Evolutionary conservation across 2,329 filamentous ascomycete species (phyloP).

Genomic region (Cercospora brassicicola): DNA sequence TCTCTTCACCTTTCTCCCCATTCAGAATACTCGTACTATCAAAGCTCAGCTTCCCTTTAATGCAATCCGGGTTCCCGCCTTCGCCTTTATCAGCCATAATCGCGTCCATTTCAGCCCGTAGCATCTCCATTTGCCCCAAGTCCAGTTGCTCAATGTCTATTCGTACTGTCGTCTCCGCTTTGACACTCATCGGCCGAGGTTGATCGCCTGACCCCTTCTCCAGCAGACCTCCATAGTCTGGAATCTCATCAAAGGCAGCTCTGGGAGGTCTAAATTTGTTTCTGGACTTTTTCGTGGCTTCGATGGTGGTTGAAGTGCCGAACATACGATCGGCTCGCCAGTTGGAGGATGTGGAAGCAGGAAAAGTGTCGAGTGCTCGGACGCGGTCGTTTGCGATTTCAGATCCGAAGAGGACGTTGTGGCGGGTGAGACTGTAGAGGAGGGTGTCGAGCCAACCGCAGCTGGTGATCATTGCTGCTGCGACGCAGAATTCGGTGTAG

Average conservation of each 20-base stretch:
- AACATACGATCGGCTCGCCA: background rate
- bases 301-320: background rate
- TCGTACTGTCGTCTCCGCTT: background rate
- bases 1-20: background rate
- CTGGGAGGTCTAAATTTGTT: background rate
- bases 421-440: background rate
- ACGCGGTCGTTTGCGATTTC: background rate
- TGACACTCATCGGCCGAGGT: background rate
- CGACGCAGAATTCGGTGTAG: conserved; percentile 49
- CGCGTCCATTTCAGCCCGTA: background rate
- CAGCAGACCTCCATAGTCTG: background rate
- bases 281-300: background rate
- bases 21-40: background rate
- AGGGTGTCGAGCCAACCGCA: conserved; percentile 51
- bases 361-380: background rate
- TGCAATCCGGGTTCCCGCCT: background rate
- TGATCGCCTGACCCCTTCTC: background rate
- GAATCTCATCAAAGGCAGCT: background rate
- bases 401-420: background rate
- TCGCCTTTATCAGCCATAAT: background rate
- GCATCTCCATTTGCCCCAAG: background rate
- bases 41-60: background rate
- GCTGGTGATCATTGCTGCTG: conserved; percentile 57
- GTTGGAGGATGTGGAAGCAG: background rate
- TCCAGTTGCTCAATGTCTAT: background rate